These are phyloP conservation scores for Colletotrichum sp. DNA, from an alignment of 2,329 filamentous ascomycete species.

Conservation along the genomic window DNA sequence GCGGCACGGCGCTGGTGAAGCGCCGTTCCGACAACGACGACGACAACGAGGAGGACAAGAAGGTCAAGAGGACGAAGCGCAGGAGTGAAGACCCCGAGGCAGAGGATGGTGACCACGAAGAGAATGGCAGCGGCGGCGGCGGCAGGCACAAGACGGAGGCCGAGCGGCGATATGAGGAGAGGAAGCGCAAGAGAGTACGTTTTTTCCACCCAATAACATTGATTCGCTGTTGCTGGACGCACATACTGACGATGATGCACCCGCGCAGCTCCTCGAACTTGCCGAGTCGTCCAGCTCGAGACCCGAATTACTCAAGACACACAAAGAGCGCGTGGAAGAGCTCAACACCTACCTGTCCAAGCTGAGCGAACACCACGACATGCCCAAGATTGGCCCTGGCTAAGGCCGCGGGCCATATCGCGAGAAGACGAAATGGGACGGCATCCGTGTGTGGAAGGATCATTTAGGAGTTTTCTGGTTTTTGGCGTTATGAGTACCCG, in stretches of 20 bases:
- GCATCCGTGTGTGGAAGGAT: neutral
- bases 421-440: neutral
- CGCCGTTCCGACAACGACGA: slow-evolving; percentile 33
- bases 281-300: slow-evolving; percentile 62
- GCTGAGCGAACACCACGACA: slow-evolving; percentile 96
- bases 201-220: too few species aligned
- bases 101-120: slow-evolving; percentile 33
- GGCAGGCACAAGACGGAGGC: slow-evolving; percentile 76
- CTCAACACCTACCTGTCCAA: slow-evolving; percentile 92
- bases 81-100: slow-evolving; percentile 30
- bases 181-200: slow-evolving; percentile 78
- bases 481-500: neutral
- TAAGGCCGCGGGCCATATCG: slow-evolving; percentile 29
- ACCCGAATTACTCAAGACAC: slow-evolving; percentile 89
- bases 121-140: slow-evolving; percentile 33
- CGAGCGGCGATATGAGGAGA: slow-evolving; percentile 81
- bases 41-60: slow-evolving; percentile 27
- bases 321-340: slow-evolving; percentile 96
- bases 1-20: slow-evolving; percentile 49
- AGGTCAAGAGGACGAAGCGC: slow-evolving; percentile 18
- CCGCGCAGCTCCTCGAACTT: slow-evolving; percentile 74
- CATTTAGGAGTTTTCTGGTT: neutral
- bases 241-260: neutral
- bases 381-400: slow-evolving; percentile 73
- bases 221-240: neutral